phyloP scores from a whole-genome alignment of 176 grass and related monocot species.

The Eleusine indica region DNA sequence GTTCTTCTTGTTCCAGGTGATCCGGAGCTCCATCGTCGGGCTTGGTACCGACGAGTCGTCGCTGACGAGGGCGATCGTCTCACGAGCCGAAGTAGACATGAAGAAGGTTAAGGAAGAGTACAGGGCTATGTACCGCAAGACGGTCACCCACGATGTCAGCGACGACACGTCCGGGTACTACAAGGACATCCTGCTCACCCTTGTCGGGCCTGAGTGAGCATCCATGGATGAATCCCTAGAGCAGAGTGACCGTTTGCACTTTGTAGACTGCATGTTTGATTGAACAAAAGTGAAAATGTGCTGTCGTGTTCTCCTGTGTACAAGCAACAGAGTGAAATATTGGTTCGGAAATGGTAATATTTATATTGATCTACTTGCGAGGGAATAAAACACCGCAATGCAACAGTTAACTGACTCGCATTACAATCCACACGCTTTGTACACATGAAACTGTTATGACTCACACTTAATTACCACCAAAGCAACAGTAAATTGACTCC shows the following conservation, averaged over 20 bases:
- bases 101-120: constrained; percentile 82
- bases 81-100: constrained; percentile 78
- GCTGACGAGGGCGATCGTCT: constrained; percentile 71
- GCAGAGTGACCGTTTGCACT: too few species aligned
- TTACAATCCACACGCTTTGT: constrained; percentile 1
- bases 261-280: neutral
- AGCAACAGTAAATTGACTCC: neutral
- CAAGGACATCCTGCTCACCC: constrained; percentile 64
- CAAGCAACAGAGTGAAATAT: neutral
- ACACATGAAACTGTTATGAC: constrained; percentile 7
- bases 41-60: constrained; percentile 64
- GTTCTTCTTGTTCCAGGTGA: too few species aligned
- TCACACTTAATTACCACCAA: constrained; percentile 3
- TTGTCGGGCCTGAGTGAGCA: constrained; percentile 60
- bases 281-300: neutral
- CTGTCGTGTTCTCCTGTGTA: neutral
- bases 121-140: constrained; percentile 56
- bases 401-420: neutral
- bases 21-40: too few species aligned
- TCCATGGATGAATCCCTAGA: neutral
- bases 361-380: neutral
- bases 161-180: constrained; percentile 76
- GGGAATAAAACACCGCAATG: constrained; percentile 15
- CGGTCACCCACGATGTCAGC: constrained; percentile 57
- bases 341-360: neutral